These are phyloP conservation scores for Stephanodiscus minutulus DNA, from an alignment of 108 stramenopile genomes.

Conservation along the genomic window DNA sequence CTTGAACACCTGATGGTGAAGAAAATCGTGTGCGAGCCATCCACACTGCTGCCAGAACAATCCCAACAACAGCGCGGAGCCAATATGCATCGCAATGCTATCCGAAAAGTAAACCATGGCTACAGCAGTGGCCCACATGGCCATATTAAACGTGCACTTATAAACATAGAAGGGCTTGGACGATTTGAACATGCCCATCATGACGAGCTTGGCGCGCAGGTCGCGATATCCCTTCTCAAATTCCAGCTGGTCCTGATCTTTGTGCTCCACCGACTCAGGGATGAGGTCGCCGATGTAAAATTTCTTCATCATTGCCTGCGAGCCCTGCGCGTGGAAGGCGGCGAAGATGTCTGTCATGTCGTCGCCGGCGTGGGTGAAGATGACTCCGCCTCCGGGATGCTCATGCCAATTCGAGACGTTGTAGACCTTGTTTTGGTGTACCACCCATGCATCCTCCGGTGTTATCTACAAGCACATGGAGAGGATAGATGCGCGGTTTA, in stretches of 20 bases:
- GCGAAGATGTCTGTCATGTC: conserved; percentile 99
- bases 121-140: conserved; percentile 80
- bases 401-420: conserved; percentile 97
- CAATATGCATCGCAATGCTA: conserved; percentile 73
- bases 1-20: conserved; percentile 98
- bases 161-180: conserved; percentile 88
- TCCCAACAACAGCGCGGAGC: conserved; percentile 88
- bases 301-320: conserved; percentile 86
- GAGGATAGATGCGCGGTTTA: background rate
- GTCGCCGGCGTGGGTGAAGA: conserved; percentile 98
- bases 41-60: conserved; percentile 99
- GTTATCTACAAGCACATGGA: conserved; percentile 43
- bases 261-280: conserved; percentile 71
- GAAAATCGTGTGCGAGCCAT: conserved; percentile 98
- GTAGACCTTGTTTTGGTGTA: conserved; percentile 95
- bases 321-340: conserved; percentile 95
- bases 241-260: conserved; percentile 78
- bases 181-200: conserved; percentile 96
- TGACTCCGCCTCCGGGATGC: conserved; percentile 96
- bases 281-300: conserved; percentile 95
- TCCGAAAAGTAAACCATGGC: conserved; percentile 81
- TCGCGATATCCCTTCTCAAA: conserved; percentile 98
- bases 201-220: conserved; percentile 85
- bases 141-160: conserved; percentile 88
- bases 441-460: conserved; percentile 95